Evolutionary conservation across 768 basidiomycete genomes (phyloP), one percentile per base, ranked within the genome.

Genomic region (Russula vinacea): DNA sequence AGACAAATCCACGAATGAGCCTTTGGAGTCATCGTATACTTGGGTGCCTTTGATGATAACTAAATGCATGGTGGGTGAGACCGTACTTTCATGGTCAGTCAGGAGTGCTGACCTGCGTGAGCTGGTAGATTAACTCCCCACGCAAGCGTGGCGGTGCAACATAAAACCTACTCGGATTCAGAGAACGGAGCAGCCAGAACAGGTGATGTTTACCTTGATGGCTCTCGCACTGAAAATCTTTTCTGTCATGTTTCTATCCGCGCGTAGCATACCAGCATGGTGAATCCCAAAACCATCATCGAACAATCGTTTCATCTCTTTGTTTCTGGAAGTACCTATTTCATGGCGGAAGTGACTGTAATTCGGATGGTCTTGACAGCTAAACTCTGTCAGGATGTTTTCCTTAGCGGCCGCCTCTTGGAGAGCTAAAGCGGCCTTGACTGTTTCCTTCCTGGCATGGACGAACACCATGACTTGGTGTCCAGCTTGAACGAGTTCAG

Each of bases 381-480:
- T 89, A 73, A 96, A 97, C 47, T 90, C 83, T 37, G 90, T 91
- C 16, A 81, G 70, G 53, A 80, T 81, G 2, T 89, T 91, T 64
- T 97, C 92, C 17, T 79, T 72, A 4, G 83, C 67, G 4, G 92
- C 86, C 62, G 87, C 80, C 65, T 98, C 97, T 62, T 85, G 85
- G 29, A 99, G 79, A 11, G 81, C 84, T 70, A 86, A 78, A 0
- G 95, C 95, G 0, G 91, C 84, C 73, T 96, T 97, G 58, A 98
- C 97, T 0, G 97, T 99, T 72, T 98, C 97, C 77, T 97, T 98
- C 35, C 97, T 84, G 16, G 97, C 93, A 74, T 99, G 97, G 10
- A 99, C 97, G 71, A 99, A 99, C 0, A 99, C 95, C 95, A 99
- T 98, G 65, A 97, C 94, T 74, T 98, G 97, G 76, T 99, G 97